Evolutionary conservation across 257 asterid species (phyloP), one percentile per base, ranked within the genome.

Genomic region (Haberlea rhodopensis): DNA sequence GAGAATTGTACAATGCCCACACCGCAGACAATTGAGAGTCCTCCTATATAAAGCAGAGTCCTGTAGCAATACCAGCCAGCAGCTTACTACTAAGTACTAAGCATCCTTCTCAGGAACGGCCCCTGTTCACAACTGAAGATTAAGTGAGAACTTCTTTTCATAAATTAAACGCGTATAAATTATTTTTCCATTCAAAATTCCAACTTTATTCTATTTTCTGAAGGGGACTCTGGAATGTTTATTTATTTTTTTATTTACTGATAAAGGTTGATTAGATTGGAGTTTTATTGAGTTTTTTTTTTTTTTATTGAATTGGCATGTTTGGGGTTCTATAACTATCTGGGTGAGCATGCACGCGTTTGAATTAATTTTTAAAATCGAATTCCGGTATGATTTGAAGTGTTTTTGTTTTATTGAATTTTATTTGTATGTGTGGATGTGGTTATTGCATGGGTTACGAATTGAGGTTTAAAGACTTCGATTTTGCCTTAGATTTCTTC

Each of bases 221-320:
- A 55, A 78, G 76, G 80, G 68, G 51, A 65, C 57, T 48, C n/a
- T n/a, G n/a, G 69, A 68, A 65, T n/a, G n/a, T n/a, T n/a, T n/a
- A n/a, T n/a, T n/a, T 71, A 5, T 15, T 68, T 1, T 26, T 58
- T 43, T 24, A 24, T 23, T 10, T 51, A 49, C 20, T 8, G 63
- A 56, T 52, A 56, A 57, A 57, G n/a, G 25, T 68, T 45, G 67
- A 74, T 52, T 73, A 71, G 59, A 25, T 73, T 70, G 40, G 57
- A 56, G 1, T 26, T 28, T 57, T 15, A 57, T 8, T 3, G 61
- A 32, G 71, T 49, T 51, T 57, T n/a, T n/a, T n/a, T n/a, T n/a
- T n/a, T n/a, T 45, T 23, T 23, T 26, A 16, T 67, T 46, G 29
- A 52, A 34, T 48, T 8, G 20, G 3, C 27, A 63, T 3, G 60